These are phyloP conservation scores for Cercospora citrullina DNA, from an alignment of 2,329 filamentous ascomycete genomes.

Conservation along the genomic window DNA sequence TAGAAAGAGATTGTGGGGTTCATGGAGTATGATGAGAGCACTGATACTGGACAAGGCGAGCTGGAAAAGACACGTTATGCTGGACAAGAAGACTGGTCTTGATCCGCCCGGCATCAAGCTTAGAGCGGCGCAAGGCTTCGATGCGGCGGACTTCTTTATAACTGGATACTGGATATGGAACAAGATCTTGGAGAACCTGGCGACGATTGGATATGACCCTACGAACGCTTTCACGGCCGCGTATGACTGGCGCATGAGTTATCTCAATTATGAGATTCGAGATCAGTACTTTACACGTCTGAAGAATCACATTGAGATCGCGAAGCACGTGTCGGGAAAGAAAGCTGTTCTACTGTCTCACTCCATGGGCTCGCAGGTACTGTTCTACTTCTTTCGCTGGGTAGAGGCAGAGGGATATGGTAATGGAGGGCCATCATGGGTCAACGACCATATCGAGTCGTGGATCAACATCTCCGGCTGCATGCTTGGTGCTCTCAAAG, in stretches of 20 bases:
- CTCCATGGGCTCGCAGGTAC: constrained; percentile 95
- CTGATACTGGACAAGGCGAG: constrained; percentile 87
- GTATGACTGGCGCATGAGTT: constrained; percentile 92
- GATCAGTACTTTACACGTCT: constrained; percentile 93
- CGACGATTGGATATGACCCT: constrained; percentile 94
- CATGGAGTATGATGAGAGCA: constrained; percentile 98
- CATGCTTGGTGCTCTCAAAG: constrained; percentile 94
- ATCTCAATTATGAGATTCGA: constrained; percentile 81
- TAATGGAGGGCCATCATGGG: constrained; percentile 81
- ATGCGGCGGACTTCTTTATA: constrained; percentile 93
- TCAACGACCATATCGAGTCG: constrained; percentile 82
- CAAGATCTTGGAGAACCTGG: constrained; percentile 96
- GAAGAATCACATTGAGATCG: constrained; percentile 86
- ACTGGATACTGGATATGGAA: constrained; percentile 98
- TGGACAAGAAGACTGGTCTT: constrained; percentile 86
- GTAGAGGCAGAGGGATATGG: constrained; percentile 78
- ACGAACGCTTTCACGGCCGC: constrained; percentile 67
- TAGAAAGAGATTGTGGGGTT: constrained; percentile 91
- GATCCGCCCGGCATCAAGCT: constrained; percentile 90
- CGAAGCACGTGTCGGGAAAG: constrained; percentile 67
- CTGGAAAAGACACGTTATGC: constrained; percentile 97
- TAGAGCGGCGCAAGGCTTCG: constrained; percentile 91
- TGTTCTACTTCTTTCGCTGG: constrained; percentile 82
- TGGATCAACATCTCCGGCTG: constrained; percentile 99
- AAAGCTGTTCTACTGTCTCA: constrained; percentile 89